Evolutionary conservation across 345 rosid genomes (phyloP).

Genomic region (Lepidium aucheri): DNA sequence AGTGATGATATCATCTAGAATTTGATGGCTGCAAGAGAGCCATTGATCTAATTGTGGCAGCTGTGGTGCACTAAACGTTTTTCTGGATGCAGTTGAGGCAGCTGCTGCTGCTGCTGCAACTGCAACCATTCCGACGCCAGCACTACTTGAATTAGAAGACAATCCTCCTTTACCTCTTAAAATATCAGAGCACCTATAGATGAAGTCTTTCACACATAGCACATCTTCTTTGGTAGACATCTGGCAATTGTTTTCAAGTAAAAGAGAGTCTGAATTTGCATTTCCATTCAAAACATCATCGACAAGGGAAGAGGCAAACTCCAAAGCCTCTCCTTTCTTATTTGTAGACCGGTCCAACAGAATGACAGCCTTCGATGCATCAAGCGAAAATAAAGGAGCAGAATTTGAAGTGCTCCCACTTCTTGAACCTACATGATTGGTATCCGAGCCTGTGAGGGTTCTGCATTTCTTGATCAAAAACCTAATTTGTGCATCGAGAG

Average conservation of each 20-base stretch:
- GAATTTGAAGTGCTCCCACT: slow-evolving; percentile 48
- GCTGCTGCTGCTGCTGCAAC: slow-evolving; percentile 88
- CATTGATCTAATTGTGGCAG: slow-evolving; percentile 63
- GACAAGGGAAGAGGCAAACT: slow-evolving; percentile 55
- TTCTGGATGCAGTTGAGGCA: slow-evolving; percentile 66
- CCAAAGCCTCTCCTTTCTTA: slow-evolving; percentile 56
- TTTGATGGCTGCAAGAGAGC: slow-evolving; percentile 53
- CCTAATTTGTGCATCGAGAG: slow-evolving; percentile 72
- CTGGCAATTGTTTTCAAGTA: slow-evolving; percentile 60
- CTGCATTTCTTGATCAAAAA: slow-evolving; percentile 74
- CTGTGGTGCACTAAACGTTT: slow-evolving; percentile 42
- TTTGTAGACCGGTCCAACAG: slow-evolving; percentile 43
- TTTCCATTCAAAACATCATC: slow-evolving; percentile 75
- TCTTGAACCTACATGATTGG: slow-evolving; percentile 49
- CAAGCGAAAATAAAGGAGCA: slow-evolving; percentile 68
- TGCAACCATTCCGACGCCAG: slow-evolving; percentile 82
- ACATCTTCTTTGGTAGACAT: slow-evolving; percentile 55
- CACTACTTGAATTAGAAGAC: slow-evolving; percentile 36
- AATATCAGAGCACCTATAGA: slow-evolving; percentile 58
- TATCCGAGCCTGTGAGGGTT: slow-evolving; percentile 52
- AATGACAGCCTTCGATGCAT: slow-evolving; percentile 68
- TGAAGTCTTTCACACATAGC: slow-evolving; percentile 60
- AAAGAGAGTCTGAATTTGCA: slow-evolving; percentile 59
- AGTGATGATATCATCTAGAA: slow-evolving; percentile 47
- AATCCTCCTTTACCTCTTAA: slow-evolving; percentile 76